Percentiles rank a stretch among this genome's conserved stretches.
These are phyloP conservation scores for Buddleja alternifolia DNA, from an alignment of 257 asterid species.

Conservation along the genomic window DNA sequence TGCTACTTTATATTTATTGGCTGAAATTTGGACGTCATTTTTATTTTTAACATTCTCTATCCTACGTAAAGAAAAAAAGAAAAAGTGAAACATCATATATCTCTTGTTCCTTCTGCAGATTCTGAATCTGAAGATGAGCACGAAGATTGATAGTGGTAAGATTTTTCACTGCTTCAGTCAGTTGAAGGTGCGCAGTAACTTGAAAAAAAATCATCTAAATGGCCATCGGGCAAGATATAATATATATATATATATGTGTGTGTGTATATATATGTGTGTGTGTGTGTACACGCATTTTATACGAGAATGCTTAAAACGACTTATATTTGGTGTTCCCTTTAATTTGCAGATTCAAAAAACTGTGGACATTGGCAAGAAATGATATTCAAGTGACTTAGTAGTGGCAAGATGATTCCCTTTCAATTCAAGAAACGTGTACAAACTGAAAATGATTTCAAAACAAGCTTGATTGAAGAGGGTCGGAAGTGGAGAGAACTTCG, in stretches of 20 bases:
- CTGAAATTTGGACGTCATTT: too few relatives aligned
- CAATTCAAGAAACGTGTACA: constrained; percentile 26
- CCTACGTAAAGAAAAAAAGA: too few relatives aligned
- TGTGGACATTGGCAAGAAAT: constrained; percentile 20
- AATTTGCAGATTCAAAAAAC: constrained; percentile 42
- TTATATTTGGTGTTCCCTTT: background rate
- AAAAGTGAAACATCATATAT: background rate
- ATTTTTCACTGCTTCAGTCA: constrained; percentile 18
- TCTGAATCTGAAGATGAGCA: constrained; percentile 68
- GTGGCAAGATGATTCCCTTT: constrained; percentile 7
- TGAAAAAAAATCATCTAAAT: background rate
- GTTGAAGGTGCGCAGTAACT: constrained; percentile 26
- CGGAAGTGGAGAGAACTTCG: constrained; percentile 7
- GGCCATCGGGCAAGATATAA: background rate
- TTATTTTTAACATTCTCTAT: too few relatives aligned
- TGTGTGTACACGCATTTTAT: too few relatives aligned
- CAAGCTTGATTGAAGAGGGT: constrained; percentile 26
- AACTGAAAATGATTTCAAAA: background rate
- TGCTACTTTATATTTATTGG: too few relatives aligned
- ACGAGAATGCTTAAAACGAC: too few relatives aligned
- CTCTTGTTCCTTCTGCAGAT: constrained; percentile 48
- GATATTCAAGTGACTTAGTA: constrained; percentile 19
- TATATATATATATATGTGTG: too few relatives aligned
- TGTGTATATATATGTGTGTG: too few relatives aligned
- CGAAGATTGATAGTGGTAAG: constrained; percentile 59